Evolutionary conservation across 208 protist species (phyloP), one percentile per base, ranked within the genome.

Genomic region (Strigomonas galati): DNA sequence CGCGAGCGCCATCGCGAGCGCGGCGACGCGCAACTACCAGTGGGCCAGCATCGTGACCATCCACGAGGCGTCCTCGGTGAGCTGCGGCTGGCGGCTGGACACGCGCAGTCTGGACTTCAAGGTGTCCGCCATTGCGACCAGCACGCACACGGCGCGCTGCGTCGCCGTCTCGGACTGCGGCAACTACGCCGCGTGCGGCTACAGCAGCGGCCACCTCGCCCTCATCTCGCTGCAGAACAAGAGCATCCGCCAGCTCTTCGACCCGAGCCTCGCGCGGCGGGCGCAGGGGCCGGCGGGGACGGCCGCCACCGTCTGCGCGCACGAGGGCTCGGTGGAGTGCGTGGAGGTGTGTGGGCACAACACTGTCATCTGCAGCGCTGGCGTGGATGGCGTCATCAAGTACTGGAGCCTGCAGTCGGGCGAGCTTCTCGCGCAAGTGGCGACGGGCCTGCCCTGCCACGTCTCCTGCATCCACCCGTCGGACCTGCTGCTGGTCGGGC

Each of bases 61-160:
- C 21, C 92, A 97, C 74, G 73, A 85, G 14, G 81, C 81, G 19
- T 88, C 84, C 4, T 56, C 87, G 30, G 66, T 82, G 57, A 70
- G 80, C 62, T 91, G 89, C 64, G 79, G 82, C 12, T 97, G 92
- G 92, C 80, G 85, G 31, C 86, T 94, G 77, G 87, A 97, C 68
- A 91, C 72, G 31, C 79, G 88, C 35, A 68, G 72, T 19, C 66
- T 88, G 52, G 88, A 93, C 37, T 88, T 91, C 64, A 93, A 92
- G 68, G 64, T 95, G 26, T 83, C 78, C 30, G 86, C 76, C 26
- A 89, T 95, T 32, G 70, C 72, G 35, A 91, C 84, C 19, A 67
- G 59, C 49, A 62, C 76, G 23, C 90, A 93, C 81, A 89, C 78
- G 5, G 90, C 87, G n/a, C 84, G 84, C 26, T 64, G 67, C 46